Conservation (phyloP, 2,329 filamentous ascomycete species). For the Phyllosticta citriasiana region DNA sequence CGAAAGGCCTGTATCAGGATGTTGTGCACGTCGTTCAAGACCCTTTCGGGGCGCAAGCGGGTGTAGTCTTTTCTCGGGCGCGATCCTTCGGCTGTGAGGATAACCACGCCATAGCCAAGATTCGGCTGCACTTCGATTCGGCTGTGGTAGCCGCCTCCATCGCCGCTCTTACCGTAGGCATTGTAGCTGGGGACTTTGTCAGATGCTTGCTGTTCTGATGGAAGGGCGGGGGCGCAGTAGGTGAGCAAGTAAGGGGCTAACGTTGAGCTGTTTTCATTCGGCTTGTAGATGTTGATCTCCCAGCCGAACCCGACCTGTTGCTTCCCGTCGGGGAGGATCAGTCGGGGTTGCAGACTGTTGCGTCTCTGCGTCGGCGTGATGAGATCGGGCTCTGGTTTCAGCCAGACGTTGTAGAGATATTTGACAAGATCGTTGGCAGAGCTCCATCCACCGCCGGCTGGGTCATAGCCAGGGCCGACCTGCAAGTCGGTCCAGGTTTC, state of each 20-base stretch:
- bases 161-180: slow-evolving; percentile 23
- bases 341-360: slow-evolving; percentile 16
- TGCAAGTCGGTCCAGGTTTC: slow-evolving; percentile 20
- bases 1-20: slow-evolving; percentile 21
- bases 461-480: slow-evolving; percentile 21
- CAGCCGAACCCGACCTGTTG: slow-evolving; percentile 22
- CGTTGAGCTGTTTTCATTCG: neutral
- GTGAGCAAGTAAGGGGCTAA: neutral
- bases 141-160: slow-evolving; percentile 22
- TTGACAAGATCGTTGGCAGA: slow-evolving; percentile 21
- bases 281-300: slow-evolving; percentile 18
- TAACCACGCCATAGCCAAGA: slow-evolving; percentile 21
- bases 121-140: slow-evolving; percentile 23
- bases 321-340: slow-evolving; percentile 18
- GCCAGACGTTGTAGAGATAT: slow-evolving; percentile 20
- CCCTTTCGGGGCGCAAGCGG: slow-evolving; percentile 14
- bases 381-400: slow-evolving; percentile 15
- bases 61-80: slow-evolving; percentile 10
- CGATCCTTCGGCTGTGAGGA: slow-evolving; percentile 11
- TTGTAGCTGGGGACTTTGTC: slow-evolving; percentile 13
- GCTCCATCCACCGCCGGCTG: slow-evolving; percentile 24
- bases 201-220: neutral
- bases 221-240: neutral
- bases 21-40: slow-evolving; percentile 16
- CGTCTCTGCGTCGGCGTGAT: slow-evolving; percentile 20